Base-by-base conservation (phyloP, 2,329 filamentous ascomycete genomes). In the Paecilomyces dactylethromorphus region DNA sequence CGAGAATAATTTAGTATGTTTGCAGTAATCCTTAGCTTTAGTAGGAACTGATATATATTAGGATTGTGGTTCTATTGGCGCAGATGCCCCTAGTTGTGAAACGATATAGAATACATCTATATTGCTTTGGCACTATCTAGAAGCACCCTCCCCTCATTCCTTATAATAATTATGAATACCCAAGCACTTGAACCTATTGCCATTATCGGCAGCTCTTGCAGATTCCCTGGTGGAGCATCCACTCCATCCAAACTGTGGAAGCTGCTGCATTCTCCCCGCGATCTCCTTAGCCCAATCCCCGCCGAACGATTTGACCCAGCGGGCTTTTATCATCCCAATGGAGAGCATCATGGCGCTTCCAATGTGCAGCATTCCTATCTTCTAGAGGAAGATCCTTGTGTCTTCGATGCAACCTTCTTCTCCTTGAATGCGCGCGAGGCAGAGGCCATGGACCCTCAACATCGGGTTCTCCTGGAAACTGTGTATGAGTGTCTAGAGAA, bases 241-340 rank as follows among this genome's bases (percentile, higher is more conserved):
- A 26, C 66, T 11, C 74, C 74, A 3, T 72, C 74, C n/a, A 72
- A 74, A 45, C 65, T 78, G 1, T 79, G 77, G 76, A 64, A 75
- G 2, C 71, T 77, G 54, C 62, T 69, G n/a, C 53, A 55, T 11
- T 69, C 3, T 18, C 65, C 53, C 61, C 52, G 57, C 10, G 59
- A 60, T 15, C 33, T 63, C 18, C 56, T 58, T 1, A 57, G 56
- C 51, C 55, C 63, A 26, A 32, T 69, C 3, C 24, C 24, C 24
- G 24, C 24, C 24, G 59, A 60, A 39, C 65, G 69, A 18, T 70
- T 70, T 54, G 65, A 66, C 56, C 33, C 59, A 12, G 56, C 66
- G 13, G 65, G 59, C 0, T 65, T 64, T 26, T 63, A 65, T 55
- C 56, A 66, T 56, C 39, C 57, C 26, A 57, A 74, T 54, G 65